Percentiles rank a stretch among this genome's conserved stretches.
phyloP scores from a whole-genome alignment of 2,329 filamentous ascomycete genomes.

The Zymoseptoria pseudotritici region DNA sequence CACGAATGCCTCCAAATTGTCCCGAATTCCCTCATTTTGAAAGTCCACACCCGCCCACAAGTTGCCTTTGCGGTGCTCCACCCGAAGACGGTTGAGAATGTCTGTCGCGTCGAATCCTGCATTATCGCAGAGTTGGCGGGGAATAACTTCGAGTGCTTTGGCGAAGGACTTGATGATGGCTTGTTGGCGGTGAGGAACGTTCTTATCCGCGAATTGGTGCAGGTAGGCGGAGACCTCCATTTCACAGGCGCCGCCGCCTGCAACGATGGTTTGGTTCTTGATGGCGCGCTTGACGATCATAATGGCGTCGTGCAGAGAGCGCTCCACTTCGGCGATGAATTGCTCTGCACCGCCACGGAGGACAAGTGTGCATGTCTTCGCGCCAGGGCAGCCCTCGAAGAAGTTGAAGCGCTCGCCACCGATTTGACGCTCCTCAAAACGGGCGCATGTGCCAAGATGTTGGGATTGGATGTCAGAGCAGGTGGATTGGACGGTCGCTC shows the following conservation, averaged over 20 bases:
- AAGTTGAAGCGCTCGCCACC: slow-evolving; percentile 97
- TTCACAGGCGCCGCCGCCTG: slow-evolving; percentile 87
- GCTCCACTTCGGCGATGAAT: slow-evolving; percentile 97
- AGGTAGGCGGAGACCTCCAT: slow-evolving; percentile 96
- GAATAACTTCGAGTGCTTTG: slow-evolving; percentile 93
- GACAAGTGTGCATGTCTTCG: slow-evolving; percentile 94
- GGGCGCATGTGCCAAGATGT: slow-evolving; percentile 83
- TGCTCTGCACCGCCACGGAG: slow-evolving; percentile 95
- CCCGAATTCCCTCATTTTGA: slow-evolving; percentile 77
- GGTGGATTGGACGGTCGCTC: slow-evolving; percentile 85
- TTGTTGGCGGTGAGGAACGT: slow-evolving; percentile 91
- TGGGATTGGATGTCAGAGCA: slow-evolving; percentile 88
- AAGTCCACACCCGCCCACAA: slow-evolving; percentile 97
- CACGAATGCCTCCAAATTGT: slow-evolving; percentile 93
- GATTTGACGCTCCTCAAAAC: slow-evolving; percentile 93
- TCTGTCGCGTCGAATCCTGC: slow-evolving; percentile 97
- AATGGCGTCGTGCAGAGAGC: slow-evolving; percentile 95
- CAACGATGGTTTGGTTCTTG: slow-evolving; percentile 89
- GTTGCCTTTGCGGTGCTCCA: slow-evolving; percentile 90
- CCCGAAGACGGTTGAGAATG: slow-evolving; percentile 90
- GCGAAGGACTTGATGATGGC: slow-evolving; percentile 96
- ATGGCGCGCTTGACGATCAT: slow-evolving; percentile 99
- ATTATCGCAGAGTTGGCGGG: slow-evolving; percentile 95
- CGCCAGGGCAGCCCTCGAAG: slow-evolving; percentile 90
- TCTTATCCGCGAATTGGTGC: slow-evolving; percentile 85